Evolutionary conservation across 108 stramenopile genomes (phyloP).

Genomic region (Nitzschia inconspicua): DNA sequence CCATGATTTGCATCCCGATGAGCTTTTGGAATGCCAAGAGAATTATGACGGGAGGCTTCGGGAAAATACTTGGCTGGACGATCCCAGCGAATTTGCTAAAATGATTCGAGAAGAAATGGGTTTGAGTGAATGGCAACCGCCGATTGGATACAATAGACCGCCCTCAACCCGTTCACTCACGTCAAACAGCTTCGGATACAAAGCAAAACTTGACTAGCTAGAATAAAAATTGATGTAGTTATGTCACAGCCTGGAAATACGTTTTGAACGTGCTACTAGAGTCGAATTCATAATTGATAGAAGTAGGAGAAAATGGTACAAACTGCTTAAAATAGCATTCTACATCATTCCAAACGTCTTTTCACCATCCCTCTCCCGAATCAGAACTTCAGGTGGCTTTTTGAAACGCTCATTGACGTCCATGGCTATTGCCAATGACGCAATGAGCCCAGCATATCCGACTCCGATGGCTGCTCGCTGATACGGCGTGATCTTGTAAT

Average conservation of each 20-base stretch:
- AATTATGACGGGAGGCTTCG: neutral
- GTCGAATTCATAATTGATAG: no score
- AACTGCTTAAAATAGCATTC: neutral
- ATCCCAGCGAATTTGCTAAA: conserved; percentile 1
- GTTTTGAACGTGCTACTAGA: no score
- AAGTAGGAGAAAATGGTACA: neutral
- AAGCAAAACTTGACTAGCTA: no score
- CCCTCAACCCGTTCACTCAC: no score
- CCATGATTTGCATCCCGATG: conserved; percentile 19
- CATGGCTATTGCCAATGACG: conserved; percentile 74
- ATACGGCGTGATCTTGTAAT: conserved; percentile 60
- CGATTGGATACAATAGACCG: no score
- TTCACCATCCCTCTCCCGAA: conserved; percentile 34
- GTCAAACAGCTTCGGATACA: no score
- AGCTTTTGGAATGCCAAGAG: conserved; percentile 6
- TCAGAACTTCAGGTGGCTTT: conserved; percentile 66
- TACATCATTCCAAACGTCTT: conserved; percentile 27
- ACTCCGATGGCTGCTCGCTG: conserved; percentile 58
- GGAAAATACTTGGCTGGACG: conserved; percentile 15
- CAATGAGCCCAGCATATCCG: conserved; percentile 82
- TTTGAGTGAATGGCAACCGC: no score
- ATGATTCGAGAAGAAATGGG: neutral
- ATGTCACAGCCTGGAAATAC: no score
- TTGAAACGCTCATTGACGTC: conserved; percentile 68
- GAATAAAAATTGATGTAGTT: no score